Conservation (phyloP, 306 rosid genomes). For the Pterocarpus santalinus region DNA sequence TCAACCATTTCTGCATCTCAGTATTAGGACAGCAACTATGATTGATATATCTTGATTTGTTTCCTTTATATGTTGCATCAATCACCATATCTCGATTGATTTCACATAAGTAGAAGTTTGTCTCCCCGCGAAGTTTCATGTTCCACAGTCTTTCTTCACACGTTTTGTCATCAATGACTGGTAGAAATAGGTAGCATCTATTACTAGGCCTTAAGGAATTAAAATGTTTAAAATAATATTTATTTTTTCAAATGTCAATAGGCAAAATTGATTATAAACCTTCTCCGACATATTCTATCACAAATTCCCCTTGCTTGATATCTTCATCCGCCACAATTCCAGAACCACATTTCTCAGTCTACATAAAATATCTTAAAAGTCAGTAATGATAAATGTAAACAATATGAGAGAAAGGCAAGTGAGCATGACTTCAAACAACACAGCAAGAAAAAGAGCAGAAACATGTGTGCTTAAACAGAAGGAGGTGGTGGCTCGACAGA, state of each 20-base stretch:
- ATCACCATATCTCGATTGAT: slow-evolving; percentile 98
- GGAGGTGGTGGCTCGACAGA: not conserved
- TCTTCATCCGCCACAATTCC: slow-evolving; percentile 94
- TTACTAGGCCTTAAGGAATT: slow-evolving; percentile 32
- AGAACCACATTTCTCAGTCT: slow-evolving; percentile 97
- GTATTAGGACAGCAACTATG: slow-evolving; percentile 99
- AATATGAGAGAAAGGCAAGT: slow-evolving; percentile 21
- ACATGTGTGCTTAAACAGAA: not conserved
- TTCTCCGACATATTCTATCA: slow-evolving; percentile 97
- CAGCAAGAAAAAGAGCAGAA: slow-evolving; percentile 1
- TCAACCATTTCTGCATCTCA: slow-evolving; percentile 98
- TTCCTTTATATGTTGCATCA: slow-evolving; percentile 98
- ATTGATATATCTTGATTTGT: slow-evolving; percentile 95
- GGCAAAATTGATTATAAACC: slow-evolving; percentile 53
- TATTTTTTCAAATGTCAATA: not conserved
- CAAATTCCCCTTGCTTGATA: slow-evolving; percentile 87
- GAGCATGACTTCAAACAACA: slow-evolving; percentile 1
- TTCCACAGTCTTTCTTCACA: slow-evolving; percentile 97
- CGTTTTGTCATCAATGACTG: slow-evolving; percentile 95
- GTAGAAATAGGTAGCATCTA: slow-evolving; percentile 43
- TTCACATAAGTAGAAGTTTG: slow-evolving; percentile 94
- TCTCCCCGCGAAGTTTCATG: slow-evolving; percentile 96
- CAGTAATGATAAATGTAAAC: slow-evolving; percentile 14
- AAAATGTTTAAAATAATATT: not conserved
- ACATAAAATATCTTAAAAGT: slow-evolving; percentile 55